Evolutionary conservation across 768 basidiomycete genomes (phyloP).

Genomic region (Fomitopsis pulvina): DNA sequence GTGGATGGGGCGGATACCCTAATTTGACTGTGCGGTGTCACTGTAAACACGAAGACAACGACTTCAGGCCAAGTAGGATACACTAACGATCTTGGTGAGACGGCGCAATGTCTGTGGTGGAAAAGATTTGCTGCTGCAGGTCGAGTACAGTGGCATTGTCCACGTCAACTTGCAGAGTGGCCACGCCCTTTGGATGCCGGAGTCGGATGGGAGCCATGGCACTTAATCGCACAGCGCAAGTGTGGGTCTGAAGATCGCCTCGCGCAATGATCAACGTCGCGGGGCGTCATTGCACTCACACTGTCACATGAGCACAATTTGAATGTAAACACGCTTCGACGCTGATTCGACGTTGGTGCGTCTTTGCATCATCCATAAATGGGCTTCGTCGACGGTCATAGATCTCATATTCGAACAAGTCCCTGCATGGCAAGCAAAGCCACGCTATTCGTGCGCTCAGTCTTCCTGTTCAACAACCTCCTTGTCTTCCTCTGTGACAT

Average conservation of each 20-base stretch:
- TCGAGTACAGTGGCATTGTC: constrained; percentile 60
- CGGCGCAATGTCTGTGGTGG: constrained; percentile 61
- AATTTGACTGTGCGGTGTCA: constrained; percentile 48
- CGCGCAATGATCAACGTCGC: not conserved
- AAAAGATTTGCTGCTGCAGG: constrained; percentile 66
- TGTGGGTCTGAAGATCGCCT: not conserved
- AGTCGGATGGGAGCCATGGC: constrained; percentile 73
- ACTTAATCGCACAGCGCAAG: not conserved
- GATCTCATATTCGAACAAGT: not conserved
- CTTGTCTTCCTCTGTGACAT: constrained; percentile 1
- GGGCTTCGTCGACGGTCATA: no score
- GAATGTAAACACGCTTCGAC: not conserved
- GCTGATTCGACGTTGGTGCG: no score
- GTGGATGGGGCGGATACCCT: constrained; percentile 77
- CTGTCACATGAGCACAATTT: not conserved
- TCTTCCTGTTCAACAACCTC: not conserved
- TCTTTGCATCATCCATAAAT: no score
- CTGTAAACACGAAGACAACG: not conserved
- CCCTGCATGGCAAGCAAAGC: no score
- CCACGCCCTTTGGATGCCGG: constrained; percentile 78
- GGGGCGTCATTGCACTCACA: not conserved
- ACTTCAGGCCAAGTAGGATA: not conserved
- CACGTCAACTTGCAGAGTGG: constrained; percentile 67
- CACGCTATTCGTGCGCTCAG: not conserved
- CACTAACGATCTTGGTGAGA: constrained; percentile 61